phyloP scores from a whole-genome alignment of 371 early-diverging fungal species.

The Parasitella parasitica region DNA sequence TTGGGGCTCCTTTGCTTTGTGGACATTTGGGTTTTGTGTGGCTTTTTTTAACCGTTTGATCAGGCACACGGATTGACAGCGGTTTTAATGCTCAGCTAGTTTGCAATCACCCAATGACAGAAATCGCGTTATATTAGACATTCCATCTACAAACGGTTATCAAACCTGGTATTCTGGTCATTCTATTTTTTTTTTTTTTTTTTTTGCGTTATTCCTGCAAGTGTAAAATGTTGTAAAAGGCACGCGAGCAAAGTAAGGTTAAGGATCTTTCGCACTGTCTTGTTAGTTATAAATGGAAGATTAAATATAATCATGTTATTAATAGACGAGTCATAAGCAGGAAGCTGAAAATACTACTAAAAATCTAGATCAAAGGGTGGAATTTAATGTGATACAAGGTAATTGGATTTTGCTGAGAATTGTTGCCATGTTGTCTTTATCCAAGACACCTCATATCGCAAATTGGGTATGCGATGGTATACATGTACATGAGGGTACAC shows the following conservation, averaged over 20 bases:
- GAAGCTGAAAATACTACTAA: not conserved
- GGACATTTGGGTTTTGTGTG: too few relatives aligned
- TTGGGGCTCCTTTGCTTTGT: too few relatives aligned
- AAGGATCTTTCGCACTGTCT: not conserved
- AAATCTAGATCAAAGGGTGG: constrained; percentile 1
- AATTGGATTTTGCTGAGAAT: not conserved
- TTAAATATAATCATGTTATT: not conserved
- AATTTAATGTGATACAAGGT: not conserved
- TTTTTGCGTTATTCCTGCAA: not conserved
- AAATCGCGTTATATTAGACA: not conserved
- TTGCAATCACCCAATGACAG: not conserved
- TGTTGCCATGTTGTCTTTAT: constrained; percentile 7
- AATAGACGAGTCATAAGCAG: not conserved
- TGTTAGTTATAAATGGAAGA: not conserved
- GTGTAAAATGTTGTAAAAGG: not conserved
- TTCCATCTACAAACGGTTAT: not conserved
- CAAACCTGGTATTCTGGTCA: not conserved
- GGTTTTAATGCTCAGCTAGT: not conserved
- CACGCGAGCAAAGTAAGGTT: constrained; percentile 1
- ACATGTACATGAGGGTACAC: not conserved
- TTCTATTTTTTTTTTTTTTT: not conserved
- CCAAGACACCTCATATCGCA: too few relatives aligned
- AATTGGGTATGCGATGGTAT: too few relatives aligned
- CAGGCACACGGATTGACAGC: too few relatives aligned
- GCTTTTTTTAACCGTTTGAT: too few relatives aligned